phyloP scores from a whole-genome alignment of 495 filamentous ascomycete genomes.

The Cladorrhinum samala region DNA sequence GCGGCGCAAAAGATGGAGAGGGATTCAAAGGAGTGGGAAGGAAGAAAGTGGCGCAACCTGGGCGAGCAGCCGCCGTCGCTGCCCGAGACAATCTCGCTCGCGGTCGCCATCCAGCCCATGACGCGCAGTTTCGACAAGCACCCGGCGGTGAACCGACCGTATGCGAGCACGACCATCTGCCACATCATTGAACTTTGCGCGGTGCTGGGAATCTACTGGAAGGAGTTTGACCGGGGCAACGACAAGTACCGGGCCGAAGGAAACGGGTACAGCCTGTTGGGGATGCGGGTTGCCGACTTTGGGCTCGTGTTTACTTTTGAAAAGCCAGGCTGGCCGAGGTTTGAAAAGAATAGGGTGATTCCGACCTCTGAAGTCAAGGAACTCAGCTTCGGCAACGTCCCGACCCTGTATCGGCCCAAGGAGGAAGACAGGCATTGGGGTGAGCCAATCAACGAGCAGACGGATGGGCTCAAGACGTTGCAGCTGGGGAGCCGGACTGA shows the following conservation, averaged over 20 bases:
- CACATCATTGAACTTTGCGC: conserved; percentile 32
- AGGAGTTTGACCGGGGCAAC: conserved; percentile 24
- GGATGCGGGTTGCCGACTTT: conserved; percentile 28
- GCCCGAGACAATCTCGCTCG: conserved; percentile 6
- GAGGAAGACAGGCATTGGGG: conserved; percentile 21
- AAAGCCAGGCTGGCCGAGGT: conserved; percentile 29
- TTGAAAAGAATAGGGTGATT: conserved; percentile 32
- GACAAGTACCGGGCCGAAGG: conserved; percentile 34
- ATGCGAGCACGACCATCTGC: conserved; percentile 31
- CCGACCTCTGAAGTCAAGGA: conserved; percentile 34
- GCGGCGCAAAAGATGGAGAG: conserved; percentile 32
- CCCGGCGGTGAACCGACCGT: conserved; percentile 32
- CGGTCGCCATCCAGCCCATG: conserved; percentile 34
- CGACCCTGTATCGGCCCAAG: conserved; percentile 32
- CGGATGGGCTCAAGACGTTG: conserved; percentile 20
- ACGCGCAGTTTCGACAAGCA: conserved; percentile 39
- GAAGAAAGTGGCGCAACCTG: conserved; percentile 11
- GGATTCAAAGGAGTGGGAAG: conserved; percentile 31
- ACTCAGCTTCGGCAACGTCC: conserved; percentile 36
- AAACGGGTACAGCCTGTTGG: conserved; percentile 36
- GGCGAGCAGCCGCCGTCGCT: conserved; percentile 1
- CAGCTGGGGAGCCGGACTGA: conserved; percentile 30
- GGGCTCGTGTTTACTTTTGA: conserved; percentile 37
- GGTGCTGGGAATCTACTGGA: conserved; percentile 34
- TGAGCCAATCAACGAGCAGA: conserved; percentile 16